These are phyloP conservation scores for Phytophthora agathidicida DNA, from an alignment of 352 stramenopile species.

Conservation along the genomic window DNA sequence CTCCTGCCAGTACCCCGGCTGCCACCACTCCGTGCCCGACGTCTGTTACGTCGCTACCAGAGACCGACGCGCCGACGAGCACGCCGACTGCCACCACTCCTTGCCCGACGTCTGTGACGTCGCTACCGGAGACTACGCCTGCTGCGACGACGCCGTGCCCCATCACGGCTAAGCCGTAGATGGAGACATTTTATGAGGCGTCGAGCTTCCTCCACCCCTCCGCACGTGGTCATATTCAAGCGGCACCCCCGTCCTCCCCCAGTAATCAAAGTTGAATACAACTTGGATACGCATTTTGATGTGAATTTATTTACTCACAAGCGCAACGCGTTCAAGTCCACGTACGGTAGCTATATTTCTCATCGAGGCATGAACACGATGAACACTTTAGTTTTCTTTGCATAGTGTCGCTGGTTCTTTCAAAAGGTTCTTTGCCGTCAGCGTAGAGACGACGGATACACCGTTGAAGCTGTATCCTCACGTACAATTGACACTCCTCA, in stretches of 20 bases:
- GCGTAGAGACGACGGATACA: constrained; percentile 2
- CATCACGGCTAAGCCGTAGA: constrained; percentile 37
- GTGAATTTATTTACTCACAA: constrained; percentile 29
- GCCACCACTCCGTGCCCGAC: constrained; percentile 25
- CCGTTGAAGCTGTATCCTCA: constrained; percentile 10
- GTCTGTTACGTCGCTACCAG: constrained; percentile 21
- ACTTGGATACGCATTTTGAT: constrained; percentile 36
- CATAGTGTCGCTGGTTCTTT: background rate
- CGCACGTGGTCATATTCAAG: constrained; percentile 26
- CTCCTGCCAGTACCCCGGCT: background rate
- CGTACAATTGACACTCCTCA: too few relatives aligned
- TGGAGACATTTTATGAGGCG: constrained; percentile 21
- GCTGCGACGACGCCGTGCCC: constrained; percentile 40
- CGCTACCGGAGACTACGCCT: constrained; percentile 24
- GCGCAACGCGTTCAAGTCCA: constrained; percentile 14
- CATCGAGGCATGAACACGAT: constrained; percentile 20
- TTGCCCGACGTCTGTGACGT: constrained; percentile 19
- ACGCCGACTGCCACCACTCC: constrained; percentile 9
- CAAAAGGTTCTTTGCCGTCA: background rate
- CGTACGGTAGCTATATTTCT: background rate
- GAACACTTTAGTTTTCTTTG: background rate
- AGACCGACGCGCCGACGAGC: constrained; percentile 5
- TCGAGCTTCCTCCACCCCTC: constrained; percentile 20
- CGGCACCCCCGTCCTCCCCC: constrained; percentile 21
- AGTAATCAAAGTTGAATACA: constrained; percentile 34